phyloP scores from a whole-genome alignment of 192 early-diverging fungal genomes.

The Backusella liffmaniae region DNA sequence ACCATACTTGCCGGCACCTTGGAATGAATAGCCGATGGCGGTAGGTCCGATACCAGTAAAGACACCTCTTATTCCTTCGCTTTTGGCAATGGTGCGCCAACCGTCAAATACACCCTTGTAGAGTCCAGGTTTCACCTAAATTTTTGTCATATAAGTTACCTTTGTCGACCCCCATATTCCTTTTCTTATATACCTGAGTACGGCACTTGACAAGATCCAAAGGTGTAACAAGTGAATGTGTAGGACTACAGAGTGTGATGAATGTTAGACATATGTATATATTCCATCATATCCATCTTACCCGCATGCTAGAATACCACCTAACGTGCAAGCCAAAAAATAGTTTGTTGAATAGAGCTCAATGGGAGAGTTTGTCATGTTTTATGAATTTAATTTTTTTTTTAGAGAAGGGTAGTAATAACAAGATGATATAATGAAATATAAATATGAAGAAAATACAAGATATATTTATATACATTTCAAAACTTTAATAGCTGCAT shows the following conservation, averaged over 20 bases:
- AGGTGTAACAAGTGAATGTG: conserved; percentile 38
- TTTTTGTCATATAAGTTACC: not conserved
- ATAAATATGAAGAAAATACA: not conserved
- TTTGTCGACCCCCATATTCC: not conserved
- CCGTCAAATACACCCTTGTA: conserved; percentile 41
- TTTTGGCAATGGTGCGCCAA: conserved; percentile 33
- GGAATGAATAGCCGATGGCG: conserved; percentile 80
- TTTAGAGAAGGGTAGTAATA: not conserved
- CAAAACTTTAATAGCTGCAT: not conserved
- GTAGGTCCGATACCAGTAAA: conserved; percentile 80
- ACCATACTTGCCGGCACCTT: conserved; percentile 88
- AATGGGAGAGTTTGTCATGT: conserved; percentile 18
- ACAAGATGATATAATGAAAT: not conserved
- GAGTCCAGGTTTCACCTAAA: conserved; percentile 32
- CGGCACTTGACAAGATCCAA: conserved; percentile 46
- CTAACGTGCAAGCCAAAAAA: conserved; percentile 36
- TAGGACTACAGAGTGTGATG: conserved; percentile 11
- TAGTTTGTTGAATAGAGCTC: conserved; percentile 37
- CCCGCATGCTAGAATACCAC: conserved; percentile 41
- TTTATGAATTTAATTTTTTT: not conserved
- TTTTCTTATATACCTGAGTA: conserved; percentile 28
- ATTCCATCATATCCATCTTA: not conserved
- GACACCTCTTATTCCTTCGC: conserved; percentile 67
- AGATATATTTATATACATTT: not conserved
- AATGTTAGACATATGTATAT: not conserved